phyloP scores from a whole-genome alignment of 1,284 basidiomycete species.

The Puccinia polysora region DNA sequence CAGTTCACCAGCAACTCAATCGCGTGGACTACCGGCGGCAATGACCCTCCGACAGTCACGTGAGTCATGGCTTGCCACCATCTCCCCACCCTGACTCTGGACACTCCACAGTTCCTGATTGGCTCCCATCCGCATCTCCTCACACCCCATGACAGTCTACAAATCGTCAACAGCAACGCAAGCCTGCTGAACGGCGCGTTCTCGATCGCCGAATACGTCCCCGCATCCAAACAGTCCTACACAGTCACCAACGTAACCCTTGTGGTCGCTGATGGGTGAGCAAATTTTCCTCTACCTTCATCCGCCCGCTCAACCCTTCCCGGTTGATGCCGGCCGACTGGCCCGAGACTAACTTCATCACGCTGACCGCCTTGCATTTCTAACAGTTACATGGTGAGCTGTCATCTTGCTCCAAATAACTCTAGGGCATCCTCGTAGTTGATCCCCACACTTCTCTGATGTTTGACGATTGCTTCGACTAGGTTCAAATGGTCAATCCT shows the following conservation, averaged over 20 bases:
- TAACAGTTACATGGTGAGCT: slow-evolving; percentile 14
- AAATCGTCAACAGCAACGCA: slow-evolving; percentile 27
- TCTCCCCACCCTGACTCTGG: too few relatives aligned
- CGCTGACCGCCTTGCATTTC: not conserved
- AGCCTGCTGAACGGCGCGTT: slow-evolving; percentile 31
- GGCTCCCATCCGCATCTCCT: not conserved
- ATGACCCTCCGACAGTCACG: slow-evolving; percentile 24
- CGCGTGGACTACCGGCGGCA: slow-evolving; percentile 2
- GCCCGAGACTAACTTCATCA: not conserved
- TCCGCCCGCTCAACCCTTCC: not conserved
- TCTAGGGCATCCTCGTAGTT: too few relatives aligned
- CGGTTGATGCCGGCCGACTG: not conserved
- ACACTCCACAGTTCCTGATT: not conserved
- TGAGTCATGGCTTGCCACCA: not conserved
- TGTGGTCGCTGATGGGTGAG: slow-evolving; percentile 38
- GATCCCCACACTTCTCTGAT: not conserved
- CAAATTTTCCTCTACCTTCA: not conserved
- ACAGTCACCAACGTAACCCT: slow-evolving; percentile 42
- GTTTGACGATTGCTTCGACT: not conserved
- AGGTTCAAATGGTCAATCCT: slow-evolving; percentile 43
- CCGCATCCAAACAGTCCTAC: slow-evolving; percentile 7
- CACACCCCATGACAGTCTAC: slow-evolving; percentile 21
- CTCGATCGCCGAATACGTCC: slow-evolving; percentile 41
- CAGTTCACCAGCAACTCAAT: slow-evolving; percentile 36
- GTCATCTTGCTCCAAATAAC: too few relatives aligned